Conservation (phyloP, 2,329 filamentous ascomycete genomes). For the Lojkania enalia region DNA sequence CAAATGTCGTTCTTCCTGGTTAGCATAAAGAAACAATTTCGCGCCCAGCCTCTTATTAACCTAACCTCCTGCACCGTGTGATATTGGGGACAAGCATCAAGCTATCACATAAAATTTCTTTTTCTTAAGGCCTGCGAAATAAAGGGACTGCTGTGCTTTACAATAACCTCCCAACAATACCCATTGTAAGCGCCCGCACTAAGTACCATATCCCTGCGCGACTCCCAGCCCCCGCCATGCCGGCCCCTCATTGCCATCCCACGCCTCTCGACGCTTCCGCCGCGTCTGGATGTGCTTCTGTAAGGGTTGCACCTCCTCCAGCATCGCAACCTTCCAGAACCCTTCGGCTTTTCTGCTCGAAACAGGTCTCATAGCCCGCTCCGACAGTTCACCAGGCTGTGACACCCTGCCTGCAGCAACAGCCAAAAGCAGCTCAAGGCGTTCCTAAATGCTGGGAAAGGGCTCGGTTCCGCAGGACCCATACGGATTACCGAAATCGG, state of each 20-base stretch:
- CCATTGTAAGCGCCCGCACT: conserved; percentile 1
- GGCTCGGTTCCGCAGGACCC: conserved; percentile 5
- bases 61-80: neutral
- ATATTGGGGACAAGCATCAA: conserved; percentile 11
- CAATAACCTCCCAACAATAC: neutral
- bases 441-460: conserved; percentile 4
- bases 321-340: conserved; percentile 17
- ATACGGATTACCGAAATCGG: conserved; percentile 25
- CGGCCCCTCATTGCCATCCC: conserved; percentile 14
- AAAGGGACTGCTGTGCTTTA: conserved; percentile 11
- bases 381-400: conserved; percentile 16
- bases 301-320: conserved; percentile 10
- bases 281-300: neutral
- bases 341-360: conserved; percentile 19
- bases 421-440: conserved; percentile 3
- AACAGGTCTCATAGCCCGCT: conserved; percentile 15
- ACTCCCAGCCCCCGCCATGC: conserved; percentile 4
- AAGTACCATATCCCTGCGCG: conserved; percentile 1
- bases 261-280: conserved; percentile 13
- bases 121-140: conserved; percentile 8
- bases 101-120: conserved; percentile 18
- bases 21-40: conserved; percentile 13
- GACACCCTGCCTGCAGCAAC: conserved; percentile 25
- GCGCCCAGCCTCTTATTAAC: conserved; percentile 5
- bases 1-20: conserved; percentile 14